Conservation (phyloP, 1,284 basidiomycete genomes). For the Austroboletus niveus region DNA sequence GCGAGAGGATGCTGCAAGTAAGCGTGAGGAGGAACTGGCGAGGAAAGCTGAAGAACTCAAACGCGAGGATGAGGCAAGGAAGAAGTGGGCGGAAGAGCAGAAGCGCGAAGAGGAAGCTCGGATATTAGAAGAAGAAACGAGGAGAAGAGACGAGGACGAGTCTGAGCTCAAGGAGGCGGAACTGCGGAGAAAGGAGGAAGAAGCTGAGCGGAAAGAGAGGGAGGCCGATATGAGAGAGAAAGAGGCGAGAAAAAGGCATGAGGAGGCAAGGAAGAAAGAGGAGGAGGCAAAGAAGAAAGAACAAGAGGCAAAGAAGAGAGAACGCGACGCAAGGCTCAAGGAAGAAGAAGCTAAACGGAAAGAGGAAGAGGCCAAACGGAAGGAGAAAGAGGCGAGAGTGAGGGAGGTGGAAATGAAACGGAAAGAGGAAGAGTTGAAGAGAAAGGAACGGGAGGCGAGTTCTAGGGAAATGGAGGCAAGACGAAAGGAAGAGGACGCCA, state of each 20-base stretch:
- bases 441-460: slow-evolving; percentile 27
- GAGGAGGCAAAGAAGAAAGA: slow-evolving; percentile 22
- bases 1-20: slow-evolving; percentile 33
- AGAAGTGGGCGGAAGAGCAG: neutral
- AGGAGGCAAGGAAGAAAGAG: slow-evolving; percentile 14
- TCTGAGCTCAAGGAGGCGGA: slow-evolving; percentile 27
- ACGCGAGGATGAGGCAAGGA: slow-evolving; percentile 29
- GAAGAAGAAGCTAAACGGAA: slow-evolving; percentile 18
- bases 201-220: slow-evolving; percentile 21
- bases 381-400: slow-evolving; percentile 26
- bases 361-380: slow-evolving; percentile 25
- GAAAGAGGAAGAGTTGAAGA: slow-evolving; percentile 31
- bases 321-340: slow-evolving; percentile 19
- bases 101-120: slow-evolving; percentile 22
- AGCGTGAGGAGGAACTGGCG: slow-evolving; percentile 25
- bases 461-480: slow-evolving; percentile 20
- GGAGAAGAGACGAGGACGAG: slow-evolving; percentile 21
- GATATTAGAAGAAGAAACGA: slow-evolving; percentile 19
- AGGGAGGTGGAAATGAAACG: slow-evolving; percentile 30
- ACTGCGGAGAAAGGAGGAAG: slow-evolving; percentile 32
- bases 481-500: slow-evolving; percentile 28
- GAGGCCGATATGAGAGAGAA: slow-evolving; percentile 25
- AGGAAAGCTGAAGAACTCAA: slow-evolving; percentile 28
- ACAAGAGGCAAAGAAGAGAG: slow-evolving; percentile 16
- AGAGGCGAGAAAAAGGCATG: slow-evolving; percentile 17